Evolutionary conservation across 768 basidiomycete species (phyloP), one percentile per base, ranked within the genome.

Genomic region (Lyophyllum atratum): DNA sequence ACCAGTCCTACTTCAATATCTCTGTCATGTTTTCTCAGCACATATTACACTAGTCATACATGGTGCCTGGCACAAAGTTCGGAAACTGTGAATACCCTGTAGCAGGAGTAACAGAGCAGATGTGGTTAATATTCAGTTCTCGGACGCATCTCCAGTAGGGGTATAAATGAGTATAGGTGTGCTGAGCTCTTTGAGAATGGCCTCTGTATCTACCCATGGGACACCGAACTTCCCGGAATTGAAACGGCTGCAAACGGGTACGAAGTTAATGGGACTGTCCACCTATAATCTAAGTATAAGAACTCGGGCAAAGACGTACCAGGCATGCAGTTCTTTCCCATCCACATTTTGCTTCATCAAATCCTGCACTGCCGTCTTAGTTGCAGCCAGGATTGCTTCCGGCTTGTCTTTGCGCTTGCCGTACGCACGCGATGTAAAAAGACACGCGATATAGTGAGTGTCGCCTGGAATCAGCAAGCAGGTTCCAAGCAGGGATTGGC

Each of bases 221-320:
- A 79, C 77, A n/a, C 69, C 74, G 66, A 79, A 77, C 58, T 72
- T 76, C 28, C 76, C 77, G 45, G 76, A 75, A 59, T 79, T 77
- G 59, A 79, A 74, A 11, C 74, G 76, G 54, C 76, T 79, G 50
- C n/a, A 22, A 31, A 26, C 39, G n/a, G 17, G n/a, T 15, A 40
- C 10, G 14, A 12, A 44, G 43, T 43, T 8, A 12, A 68, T 40
- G n/a, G n/a, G n/a, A n/a, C n/a, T n/a, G n/a, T n/a, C 4, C 10
- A 40, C 15, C n/a, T 6, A 19, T 1, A 7, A n/a, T 40, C 17
- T n/a, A 40, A n/a, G n/a, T n/a, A 15, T 19, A 5, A 5, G n/a
- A 40, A n/a, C 2, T n/a, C 39, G n/a, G n/a, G n/a, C n/a, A n/a
- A 40, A 19, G 39, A 4, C 73, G 28, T 59, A 78, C 76, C 77